Conservation (phyloP, 495 filamentous ascomycete genomes). For the Chaetomium tenue region DNA sequence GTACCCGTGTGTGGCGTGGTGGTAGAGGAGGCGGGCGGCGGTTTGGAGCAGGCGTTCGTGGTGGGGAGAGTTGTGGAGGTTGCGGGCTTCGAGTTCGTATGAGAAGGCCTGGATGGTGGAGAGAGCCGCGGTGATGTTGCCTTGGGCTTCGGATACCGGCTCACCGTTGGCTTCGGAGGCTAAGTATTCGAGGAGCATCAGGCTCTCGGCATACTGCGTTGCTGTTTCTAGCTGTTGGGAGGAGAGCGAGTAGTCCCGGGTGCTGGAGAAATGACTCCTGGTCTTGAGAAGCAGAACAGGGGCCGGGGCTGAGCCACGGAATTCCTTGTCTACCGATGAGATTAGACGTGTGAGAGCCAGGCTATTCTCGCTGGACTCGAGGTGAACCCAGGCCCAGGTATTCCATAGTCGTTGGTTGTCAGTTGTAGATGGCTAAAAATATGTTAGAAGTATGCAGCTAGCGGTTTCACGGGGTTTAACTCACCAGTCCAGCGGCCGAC, state of each 20-base stretch:
- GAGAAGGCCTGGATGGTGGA: constrained; percentile 39
- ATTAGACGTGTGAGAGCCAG: constrained; percentile 33
- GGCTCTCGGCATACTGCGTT: constrained; percentile 56
- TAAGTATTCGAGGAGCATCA: constrained; percentile 65
- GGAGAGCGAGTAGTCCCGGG: constrained; percentile 56
- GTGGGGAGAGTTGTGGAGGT: constrained; percentile 47
- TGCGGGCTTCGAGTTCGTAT: constrained; percentile 48
- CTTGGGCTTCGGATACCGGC: constrained; percentile 40
- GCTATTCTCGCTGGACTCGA: constrained; percentile 48
- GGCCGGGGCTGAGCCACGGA: constrained; percentile 24
- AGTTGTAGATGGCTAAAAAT: constrained; percentile 27
- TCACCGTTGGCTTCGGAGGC: constrained; percentile 37
- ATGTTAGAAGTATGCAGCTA: background rate
- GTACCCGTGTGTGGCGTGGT: constrained; percentile 58
- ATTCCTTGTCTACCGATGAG: constrained; percentile 31
- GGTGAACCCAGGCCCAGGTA: constrained; percentile 68
- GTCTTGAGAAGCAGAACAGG: constrained; percentile 54
- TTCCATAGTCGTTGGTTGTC: constrained; percentile 59
- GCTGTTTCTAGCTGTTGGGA: constrained; percentile 46
- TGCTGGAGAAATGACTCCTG: constrained; percentile 55
- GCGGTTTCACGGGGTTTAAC: background rate
- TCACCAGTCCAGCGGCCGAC: constrained; percentile 46
- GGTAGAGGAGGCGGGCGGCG: constrained; percentile 64
- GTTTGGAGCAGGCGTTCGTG: constrained; percentile 65
- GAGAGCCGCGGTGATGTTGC: constrained; percentile 53